A percentile compares a stretch with the other conserved stretches of the same genome.
These are phyloP conservation scores for Lactifluus subvellereus DNA, from an alignment of 768 basidiomycete genomes.

Conservation along the genomic window DNA sequence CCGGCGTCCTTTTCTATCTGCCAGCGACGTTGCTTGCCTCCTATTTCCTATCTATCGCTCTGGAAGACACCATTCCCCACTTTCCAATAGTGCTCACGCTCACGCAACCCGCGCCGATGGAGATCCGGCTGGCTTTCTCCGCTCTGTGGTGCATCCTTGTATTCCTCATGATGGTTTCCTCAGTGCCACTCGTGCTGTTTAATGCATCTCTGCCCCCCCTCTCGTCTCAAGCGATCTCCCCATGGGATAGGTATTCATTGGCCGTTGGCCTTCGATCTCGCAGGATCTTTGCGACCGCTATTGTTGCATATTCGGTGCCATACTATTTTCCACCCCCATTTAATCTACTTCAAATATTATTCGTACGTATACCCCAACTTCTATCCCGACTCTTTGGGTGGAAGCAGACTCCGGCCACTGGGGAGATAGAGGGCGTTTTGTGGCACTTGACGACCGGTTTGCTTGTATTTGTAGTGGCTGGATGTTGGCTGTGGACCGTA, in stretches of 20 bases:
- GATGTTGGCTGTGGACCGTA: constrained; percentile 13
- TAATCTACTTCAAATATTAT: constrained; percentile 36
- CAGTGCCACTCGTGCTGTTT: constrained; percentile 33
- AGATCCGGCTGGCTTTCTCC: constrained; percentile 42
- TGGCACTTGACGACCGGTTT: constrained; percentile 43
- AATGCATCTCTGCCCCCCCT: constrained; percentile 25
- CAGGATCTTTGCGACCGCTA: constrained; percentile 34
- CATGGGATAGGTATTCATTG: constrained; percentile 48
- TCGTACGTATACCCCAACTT: constrained; percentile 23
- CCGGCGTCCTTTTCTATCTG: constrained; percentile 42
- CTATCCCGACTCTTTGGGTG: constrained; percentile 25
- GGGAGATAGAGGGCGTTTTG: constrained; percentile 31
- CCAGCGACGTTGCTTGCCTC: constrained; percentile 42
- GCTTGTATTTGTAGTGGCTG: constrained; percentile 28
- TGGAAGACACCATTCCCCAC: constrained; percentile 33
- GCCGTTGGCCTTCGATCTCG: constrained; percentile 43
- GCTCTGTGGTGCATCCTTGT: constrained; percentile 34
- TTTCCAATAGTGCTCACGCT: constrained; percentile 22
- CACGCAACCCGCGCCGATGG: constrained; percentile 36
- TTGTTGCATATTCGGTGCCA: constrained; percentile 32
- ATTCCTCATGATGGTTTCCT: constrained; percentile 32
- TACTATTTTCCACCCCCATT: constrained; percentile 48
- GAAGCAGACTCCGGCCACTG: constrained; percentile 12
- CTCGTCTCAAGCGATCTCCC: constrained; percentile 1
- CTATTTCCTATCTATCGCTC: constrained; percentile 43